phyloP scores from a whole-genome alignment of 2,329 filamentous ascomycete species.

The Botrytis tulipae region DNA sequence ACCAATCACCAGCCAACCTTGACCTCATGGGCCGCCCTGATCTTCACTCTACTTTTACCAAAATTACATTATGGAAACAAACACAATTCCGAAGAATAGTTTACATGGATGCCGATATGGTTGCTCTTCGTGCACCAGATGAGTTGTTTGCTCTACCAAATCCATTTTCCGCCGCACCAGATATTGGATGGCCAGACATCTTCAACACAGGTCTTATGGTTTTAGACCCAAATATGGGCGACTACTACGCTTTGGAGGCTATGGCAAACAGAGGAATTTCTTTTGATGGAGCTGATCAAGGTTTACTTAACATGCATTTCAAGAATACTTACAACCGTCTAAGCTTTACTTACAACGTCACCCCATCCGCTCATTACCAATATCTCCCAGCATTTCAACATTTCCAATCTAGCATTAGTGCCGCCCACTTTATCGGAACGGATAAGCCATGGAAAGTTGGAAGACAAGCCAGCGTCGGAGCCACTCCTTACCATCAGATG shows the following conservation, averaged over 20 bases:
- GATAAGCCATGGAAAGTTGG: conserved; percentile 84
- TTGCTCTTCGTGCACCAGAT: conserved; percentile 86
- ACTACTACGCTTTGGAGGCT: conserved; percentile 80
- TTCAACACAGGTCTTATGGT: conserved; percentile 99
- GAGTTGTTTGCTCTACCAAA: conserved; percentile 75
- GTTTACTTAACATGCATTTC: conserved; percentile 93
- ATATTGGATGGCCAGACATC: conserved; percentile 96
- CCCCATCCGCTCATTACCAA: conserved; percentile 94
- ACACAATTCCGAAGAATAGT: conserved; percentile 88
- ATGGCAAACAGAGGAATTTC: conserved; percentile 85
- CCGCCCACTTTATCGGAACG: conserved; percentile 91
- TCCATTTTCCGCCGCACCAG: conserved; percentile 72
- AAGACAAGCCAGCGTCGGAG: conserved; percentile 52
- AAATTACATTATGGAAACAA: conserved; percentile 91
- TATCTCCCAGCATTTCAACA: conserved; percentile 93
- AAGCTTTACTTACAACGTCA: conserved; percentile 96
- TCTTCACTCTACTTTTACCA: conserved; percentile 90
- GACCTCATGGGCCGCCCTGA: conserved; percentile 90
- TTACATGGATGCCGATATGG: conserved; percentile 90
- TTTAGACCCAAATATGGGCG: conserved; percentile 78
- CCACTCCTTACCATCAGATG: conserved; percentile 76
- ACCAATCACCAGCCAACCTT: conserved; percentile 75
- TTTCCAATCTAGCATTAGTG: conserved; percentile 83
- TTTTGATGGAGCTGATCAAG: conserved; percentile 96
- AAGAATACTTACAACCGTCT: conserved; percentile 78